Conservation (phyloP, 768 basidiomycete species). For the Leccinum sublutescens region DNA sequence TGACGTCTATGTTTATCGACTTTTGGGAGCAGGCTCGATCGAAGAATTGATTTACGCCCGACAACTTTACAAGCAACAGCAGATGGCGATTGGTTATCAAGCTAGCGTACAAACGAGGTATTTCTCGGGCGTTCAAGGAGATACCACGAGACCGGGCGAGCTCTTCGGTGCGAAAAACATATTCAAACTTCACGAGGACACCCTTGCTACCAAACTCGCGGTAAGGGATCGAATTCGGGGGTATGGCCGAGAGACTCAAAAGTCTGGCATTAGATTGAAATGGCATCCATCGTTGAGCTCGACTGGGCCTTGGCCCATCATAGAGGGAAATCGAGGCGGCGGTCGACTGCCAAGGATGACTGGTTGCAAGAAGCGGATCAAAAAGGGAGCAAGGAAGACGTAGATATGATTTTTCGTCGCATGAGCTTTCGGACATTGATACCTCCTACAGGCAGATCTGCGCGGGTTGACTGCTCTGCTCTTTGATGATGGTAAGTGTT, state of each 20-base stretch:
- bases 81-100: conserved; percentile 88
- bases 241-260: background rate
- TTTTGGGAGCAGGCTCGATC: conserved; percentile 83
- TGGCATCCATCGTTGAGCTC: conserved; percentile 66
- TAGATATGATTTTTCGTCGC: background rate
- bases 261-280: conserved; percentile 61
- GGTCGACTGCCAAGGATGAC: conserved; percentile 34
- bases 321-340: conserved; percentile 40
- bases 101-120: conserved; percentile 82
- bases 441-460: conserved; percentile 43
- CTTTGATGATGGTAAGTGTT: conserved; percentile 61
- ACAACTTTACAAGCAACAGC: conserved; percentile 91
- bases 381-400: conserved; percentile 42
- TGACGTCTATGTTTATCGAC: conserved; percentile 79
- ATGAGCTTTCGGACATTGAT: background rate
- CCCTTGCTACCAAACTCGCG: conserved; percentile 68
- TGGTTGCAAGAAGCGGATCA: conserved; percentile 45
- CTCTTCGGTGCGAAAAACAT: conserved; percentile 86
- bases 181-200: conserved; percentile 71
- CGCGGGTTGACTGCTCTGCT: conserved; percentile 64
- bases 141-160: conserved; percentile 71
- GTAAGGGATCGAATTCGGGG: conserved; percentile 38
- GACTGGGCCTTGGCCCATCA: conserved; percentile 80
- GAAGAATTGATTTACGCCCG: conserved; percentile 88
- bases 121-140: conserved; percentile 81